Evolutionary conservation across 768 basidiomycete species (phyloP).

Genomic region (Termitomyces sp.): DNA sequence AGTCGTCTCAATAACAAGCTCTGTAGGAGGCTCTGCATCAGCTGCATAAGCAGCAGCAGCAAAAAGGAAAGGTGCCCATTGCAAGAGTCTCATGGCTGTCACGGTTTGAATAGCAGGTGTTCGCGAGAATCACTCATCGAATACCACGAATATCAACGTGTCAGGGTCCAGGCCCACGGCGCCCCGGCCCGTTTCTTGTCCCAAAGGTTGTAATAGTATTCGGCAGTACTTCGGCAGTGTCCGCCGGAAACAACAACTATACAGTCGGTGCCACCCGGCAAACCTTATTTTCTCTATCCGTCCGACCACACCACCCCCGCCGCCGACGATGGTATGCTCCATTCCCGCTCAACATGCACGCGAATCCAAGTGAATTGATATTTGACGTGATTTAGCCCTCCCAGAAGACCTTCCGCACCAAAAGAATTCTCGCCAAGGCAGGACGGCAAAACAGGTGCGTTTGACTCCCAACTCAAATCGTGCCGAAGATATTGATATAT

Average conservation of each 20-base stretch:
- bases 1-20: constrained; percentile 59
- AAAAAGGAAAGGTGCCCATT: constrained; percentile 42
- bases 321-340: constrained; percentile 44
- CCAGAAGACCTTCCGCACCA: constrained; percentile 97
- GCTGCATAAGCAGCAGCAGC: constrained; percentile 40
- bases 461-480: neutral
- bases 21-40: constrained; percentile 29
- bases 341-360: neutral
- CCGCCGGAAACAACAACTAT: constrained; percentile 22
- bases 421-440: constrained; percentile 96
- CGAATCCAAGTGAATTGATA: constrained; percentile 3
- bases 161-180: constrained; percentile 3
- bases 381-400: constrained; percentile 65
- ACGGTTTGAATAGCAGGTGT: neutral
- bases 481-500: neutral
- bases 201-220: neutral
- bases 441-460: constrained; percentile 89
- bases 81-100: constrained; percentile 45
- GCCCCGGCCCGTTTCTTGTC: neutral
- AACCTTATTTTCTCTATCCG: constrained; percentile 27
- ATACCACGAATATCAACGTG: constrained; percentile 4
- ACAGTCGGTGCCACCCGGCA: constrained; percentile 23
- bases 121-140: neutral
- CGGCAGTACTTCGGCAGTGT: constrained; percentile 5
- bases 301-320: constrained; percentile 24